Base-by-base conservation (phyloP, 192 early-diverging fungal genomes). In the Allomyces arbusculus region DNA sequence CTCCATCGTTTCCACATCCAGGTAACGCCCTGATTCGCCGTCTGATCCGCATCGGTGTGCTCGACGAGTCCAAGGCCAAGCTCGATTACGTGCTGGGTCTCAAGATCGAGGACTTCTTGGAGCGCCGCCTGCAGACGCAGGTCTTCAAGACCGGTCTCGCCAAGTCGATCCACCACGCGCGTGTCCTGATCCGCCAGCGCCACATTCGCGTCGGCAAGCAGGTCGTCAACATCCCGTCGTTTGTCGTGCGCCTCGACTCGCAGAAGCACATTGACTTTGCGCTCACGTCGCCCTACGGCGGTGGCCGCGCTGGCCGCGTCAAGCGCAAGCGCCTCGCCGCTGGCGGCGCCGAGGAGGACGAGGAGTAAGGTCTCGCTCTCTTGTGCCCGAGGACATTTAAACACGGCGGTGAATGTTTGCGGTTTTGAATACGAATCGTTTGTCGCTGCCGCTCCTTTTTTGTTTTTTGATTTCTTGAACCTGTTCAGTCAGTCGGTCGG, bases 171-270 rank as follows among this genome's bases (percentile, higher is more conserved):
- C 94, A 97, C 86, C 94, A 97, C 80, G 94, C 94, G 65, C 90
- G 94, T 85, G 92, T 97, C 71, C 81, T 95, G 77, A 95, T 97
- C 79, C 87, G 89, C 69, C 94, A 97, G 84, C 87, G 94, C 68
- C 94, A 97, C 87, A 97, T 97, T 80, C 89, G 87, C 82, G 94
- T 96, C 72, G 91, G 91, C 76, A 94, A 93, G 87, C 94, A 92
- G 83, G 89, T 96, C 67, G 85, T 96, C 74, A 87, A 95, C 78
- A 87, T 96, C 62, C 95, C 95, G 65, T 87, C 84, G 65, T 97
- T 95, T 85, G 82, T 96, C 69, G 93, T 97, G 73, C 92, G 91
- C 76, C 80, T 92, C 44, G 85, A 82, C 71, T 79, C 76, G 75
- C 84, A 89, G 78, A 87, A 87, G 82, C 84, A 86, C 80, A 68